Conservation (phyloP, 306 rosid species). For the Vicia villosa region DNA sequence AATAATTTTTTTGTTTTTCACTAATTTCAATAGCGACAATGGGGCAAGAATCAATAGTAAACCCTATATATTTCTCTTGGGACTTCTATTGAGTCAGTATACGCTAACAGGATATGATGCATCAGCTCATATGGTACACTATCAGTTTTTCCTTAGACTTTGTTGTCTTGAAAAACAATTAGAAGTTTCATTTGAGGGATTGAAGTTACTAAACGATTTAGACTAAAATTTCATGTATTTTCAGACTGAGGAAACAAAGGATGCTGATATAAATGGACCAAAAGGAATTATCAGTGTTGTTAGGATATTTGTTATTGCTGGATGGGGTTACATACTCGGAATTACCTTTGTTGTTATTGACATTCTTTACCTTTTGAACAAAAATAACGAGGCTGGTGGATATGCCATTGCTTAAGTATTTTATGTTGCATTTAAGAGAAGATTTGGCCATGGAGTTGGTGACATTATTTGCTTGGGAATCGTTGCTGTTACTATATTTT, state of each 20-base stretch:
- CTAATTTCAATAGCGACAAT: conserved; percentile 85
- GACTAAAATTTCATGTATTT: conserved; percentile 26
- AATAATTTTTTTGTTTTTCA: too few relatives aligned
- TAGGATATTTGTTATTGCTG: conserved; percentile 84
- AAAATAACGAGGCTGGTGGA: conserved; percentile 85
- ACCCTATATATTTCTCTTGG: conserved; percentile 81
- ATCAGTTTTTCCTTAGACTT: conserved; percentile 30
- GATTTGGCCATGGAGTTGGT: conserved; percentile 90
- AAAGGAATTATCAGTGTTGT: conserved; percentile 93
- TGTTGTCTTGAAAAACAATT: conserved; percentile 21
- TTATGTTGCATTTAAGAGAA: conserved; percentile 78
- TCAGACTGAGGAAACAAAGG: conserved; percentile 95
- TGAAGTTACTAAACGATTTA: conserved; percentile 37
- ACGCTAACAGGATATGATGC: conserved; percentile 92
- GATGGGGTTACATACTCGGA: conserved; percentile 89
- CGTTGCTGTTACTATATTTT: conserved; percentile 85
- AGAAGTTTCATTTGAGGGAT: conserved; percentile 16
- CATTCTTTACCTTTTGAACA: conserved; percentile 70
- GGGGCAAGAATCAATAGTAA: conserved; percentile 68
- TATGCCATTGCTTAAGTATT: conserved; percentile 96
- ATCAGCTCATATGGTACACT: conserved; percentile 92
- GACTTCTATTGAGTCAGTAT: conserved; percentile 91
- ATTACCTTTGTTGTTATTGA: conserved; percentile 82
- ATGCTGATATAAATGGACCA: conserved; percentile 90
- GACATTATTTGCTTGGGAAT: conserved; percentile 89